Percentiles rank a stretch among this genome's conserved stretches.
Evolutionary conservation across 345 rosid genomes (phyloP).

Genomic region (rapeseed (Brassica napus)): DNA sequence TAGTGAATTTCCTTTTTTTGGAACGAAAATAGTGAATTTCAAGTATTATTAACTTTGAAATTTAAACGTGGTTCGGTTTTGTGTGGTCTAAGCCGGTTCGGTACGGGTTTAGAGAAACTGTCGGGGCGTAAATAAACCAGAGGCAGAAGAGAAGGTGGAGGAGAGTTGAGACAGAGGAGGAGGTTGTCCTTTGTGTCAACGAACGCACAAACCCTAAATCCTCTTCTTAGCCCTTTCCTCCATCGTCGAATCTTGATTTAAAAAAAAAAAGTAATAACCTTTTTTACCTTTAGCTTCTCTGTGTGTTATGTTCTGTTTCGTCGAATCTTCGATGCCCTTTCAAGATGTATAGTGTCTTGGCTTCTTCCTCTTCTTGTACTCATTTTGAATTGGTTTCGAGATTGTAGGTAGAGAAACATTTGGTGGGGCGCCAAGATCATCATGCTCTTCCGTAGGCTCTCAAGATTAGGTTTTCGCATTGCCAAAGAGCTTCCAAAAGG

Average conservation of each 20-base stretch:
- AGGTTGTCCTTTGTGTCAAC: conserved; percentile 1
- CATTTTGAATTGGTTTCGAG: conserved; percentile 8
- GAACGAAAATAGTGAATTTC: not conserved
- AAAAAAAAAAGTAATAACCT: conserved; percentile 7
- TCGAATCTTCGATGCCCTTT: not conserved
- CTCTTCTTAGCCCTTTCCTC: conserved; percentile 1
- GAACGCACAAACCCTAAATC: conserved; percentile 19
- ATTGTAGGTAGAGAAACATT: conserved; percentile 8
- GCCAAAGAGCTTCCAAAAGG: conserved; percentile 55
- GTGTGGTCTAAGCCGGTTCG: not conserved
- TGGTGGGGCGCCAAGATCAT: conserved; percentile 12
- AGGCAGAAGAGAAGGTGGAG: not conserved
- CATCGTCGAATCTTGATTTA: not conserved
- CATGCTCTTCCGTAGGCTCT: conserved; percentile 50
- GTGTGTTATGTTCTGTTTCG: not conserved
- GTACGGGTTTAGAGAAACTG: not conserved
- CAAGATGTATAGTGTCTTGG: not conserved
- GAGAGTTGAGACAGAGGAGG: not conserved
- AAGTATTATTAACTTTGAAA: not conserved
- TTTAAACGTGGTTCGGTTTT: not conserved
- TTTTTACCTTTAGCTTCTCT: not conserved
- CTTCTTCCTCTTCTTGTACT: not conserved
- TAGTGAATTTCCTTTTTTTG: no score
- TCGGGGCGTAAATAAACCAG: not conserved
- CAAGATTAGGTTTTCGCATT: conserved; percentile 47